Evolutionary conservation across 106 monocot genomes (phyloP), one percentile per base, ranked within the genome.

Genomic region (Alisma plantagoaquatica): DNA sequence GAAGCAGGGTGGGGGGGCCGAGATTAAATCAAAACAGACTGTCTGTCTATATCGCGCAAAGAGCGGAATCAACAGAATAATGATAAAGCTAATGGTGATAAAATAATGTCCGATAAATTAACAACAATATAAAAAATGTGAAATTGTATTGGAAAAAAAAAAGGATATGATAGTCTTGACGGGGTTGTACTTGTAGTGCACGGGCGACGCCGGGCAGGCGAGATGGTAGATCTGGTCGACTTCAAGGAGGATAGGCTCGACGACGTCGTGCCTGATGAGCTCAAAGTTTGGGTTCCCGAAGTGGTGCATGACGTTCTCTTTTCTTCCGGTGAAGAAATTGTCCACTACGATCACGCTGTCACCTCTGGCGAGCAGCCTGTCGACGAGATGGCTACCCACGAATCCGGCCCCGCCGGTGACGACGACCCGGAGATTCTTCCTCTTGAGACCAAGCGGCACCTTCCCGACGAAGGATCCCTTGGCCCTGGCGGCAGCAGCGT

Each of bases 221-320:
- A 91, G 91, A 38, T 91, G 91, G 60, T 85, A 85, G 84, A 91
- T 91, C 84, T 78, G 91, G 49, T 91, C 91, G 21, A 91, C 91
- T 57, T 91, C 91, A 19, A 85, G 69, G 2, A 91, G 64, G 29
- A 91, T 41, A 28, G 91, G 91, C 67, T 91, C 91, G 27, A 91
- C 91, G 31, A 91, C 91, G 46, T 91, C 91, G 49, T 91, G 91
- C 41, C 91, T 57, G 61, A 91, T 91, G 48, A 91, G 55, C 74
- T 91, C 91, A 56, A 91, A 84, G 29, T 69, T 77, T 1, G 91
- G 84, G 23, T 84, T 77, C 31, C 91, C 80, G 29, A 91, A 81
- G 46, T 84, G 84, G 42, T 91, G 91, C 77, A 75, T 56, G 35
- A 84, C 61, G 73, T 91, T 91, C 70, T 91, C 91, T 78, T 91